Evolutionary conservation across 73 alveolate species (phyloP).

Genomic region (Durusdinium trenchii): DNA sequence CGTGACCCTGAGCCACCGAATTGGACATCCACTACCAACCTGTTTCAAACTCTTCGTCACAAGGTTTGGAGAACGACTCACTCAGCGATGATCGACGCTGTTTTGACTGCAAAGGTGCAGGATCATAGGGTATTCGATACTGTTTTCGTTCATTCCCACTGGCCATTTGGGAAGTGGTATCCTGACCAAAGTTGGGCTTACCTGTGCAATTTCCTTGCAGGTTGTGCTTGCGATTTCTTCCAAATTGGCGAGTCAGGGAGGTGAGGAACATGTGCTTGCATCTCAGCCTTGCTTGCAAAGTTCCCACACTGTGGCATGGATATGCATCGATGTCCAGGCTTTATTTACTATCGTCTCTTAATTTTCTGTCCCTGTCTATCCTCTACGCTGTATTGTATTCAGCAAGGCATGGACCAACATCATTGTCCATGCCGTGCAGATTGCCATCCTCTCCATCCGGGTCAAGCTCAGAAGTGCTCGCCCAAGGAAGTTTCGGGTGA

Average conservation of each 20-base stretch:
- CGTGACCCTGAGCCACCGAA: not conserved
- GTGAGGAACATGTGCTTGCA: not conserved
- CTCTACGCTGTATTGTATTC: not conserved
- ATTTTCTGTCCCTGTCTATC: not conserved
- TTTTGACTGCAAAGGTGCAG: slow-evolving; percentile 50
- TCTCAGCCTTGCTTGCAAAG: not conserved
- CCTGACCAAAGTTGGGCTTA: not conserved
- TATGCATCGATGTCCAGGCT: not conserved
- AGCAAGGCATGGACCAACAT: slow-evolving; percentile 31
- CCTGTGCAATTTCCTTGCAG: not conserved
- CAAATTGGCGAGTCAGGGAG: slow-evolving; percentile 15
- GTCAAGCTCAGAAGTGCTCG: too few relatives aligned
- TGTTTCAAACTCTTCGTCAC: not conserved
- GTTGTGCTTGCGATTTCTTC: slow-evolving; percentile 50
- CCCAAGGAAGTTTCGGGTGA: too few relatives aligned
- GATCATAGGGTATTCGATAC: not conserved
- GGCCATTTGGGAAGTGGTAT: not conserved
- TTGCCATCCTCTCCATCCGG: not conserved
- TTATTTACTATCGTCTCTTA: too few relatives aligned
- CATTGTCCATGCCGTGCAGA: slow-evolving; percentile 52
- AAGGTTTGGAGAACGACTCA: slow-evolving; percentile 73
- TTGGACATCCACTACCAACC: not conserved
- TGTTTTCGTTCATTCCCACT: not conserved
- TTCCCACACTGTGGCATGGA: not conserved
- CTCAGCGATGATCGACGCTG: slow-evolving; percentile 73